A percentile compares a stretch with the other conserved stretches of the same genome.
These are phyloP conservation scores for Exophiala calicioides DNA, from an alignment of 2,329 filamentous ascomycete species.

Conservation along the genomic window DNA sequence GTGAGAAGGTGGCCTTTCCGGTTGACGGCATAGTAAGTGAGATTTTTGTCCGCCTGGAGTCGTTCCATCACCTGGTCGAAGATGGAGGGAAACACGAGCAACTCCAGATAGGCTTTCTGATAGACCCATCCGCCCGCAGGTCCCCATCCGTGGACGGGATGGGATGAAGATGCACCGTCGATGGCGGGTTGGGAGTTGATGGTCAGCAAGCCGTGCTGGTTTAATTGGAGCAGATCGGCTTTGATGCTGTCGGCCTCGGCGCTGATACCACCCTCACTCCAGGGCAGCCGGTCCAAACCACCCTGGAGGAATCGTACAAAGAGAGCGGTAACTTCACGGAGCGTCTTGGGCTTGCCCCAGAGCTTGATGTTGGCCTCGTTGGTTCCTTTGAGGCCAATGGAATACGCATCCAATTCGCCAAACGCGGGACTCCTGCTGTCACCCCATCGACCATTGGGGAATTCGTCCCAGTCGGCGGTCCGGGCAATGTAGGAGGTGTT, in stretches of 20 bases:
- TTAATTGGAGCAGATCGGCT: slow-evolving; percentile 74
- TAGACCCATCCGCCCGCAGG: slow-evolving; percentile 95
- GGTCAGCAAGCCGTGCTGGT: slow-evolving; percentile 82
- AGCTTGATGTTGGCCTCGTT: slow-evolving; percentile 95
- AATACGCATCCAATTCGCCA: slow-evolving; percentile 91
- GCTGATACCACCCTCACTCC: slow-evolving; percentile 88
- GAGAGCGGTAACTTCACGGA: slow-evolving; percentile 77
- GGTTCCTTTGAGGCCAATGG: slow-evolving; percentile 87
- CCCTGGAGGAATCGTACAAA: slow-evolving; percentile 85
- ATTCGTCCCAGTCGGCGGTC: slow-evolving; percentile 98
- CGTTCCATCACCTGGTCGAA: slow-evolving; percentile 75
- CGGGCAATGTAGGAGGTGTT: slow-evolving; percentile 94
- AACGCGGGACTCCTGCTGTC: slow-evolving; percentile 95
- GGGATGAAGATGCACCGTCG: slow-evolving; percentile 82
- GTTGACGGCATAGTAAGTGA: slow-evolving; percentile 94
- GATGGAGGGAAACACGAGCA: slow-evolving; percentile 79
- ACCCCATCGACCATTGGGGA: slow-evolving; percentile 97
- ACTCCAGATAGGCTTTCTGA: slow-evolving; percentile 95
- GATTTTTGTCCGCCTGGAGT: slow-evolving; percentile 73
- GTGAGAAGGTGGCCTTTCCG: slow-evolving; percentile 78
- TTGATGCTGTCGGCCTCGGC: slow-evolving; percentile 78
- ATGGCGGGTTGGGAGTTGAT: slow-evolving; percentile 98
- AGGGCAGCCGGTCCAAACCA: slow-evolving; percentile 79
- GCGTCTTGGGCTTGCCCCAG: slow-evolving; percentile 81
- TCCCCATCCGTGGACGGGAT: slow-evolving; percentile 90